Evolutionary conservation across 306 rosid species (phyloP), one percentile per base, ranked within the genome.

Genomic region (Sesbania bispinosa): DNA sequence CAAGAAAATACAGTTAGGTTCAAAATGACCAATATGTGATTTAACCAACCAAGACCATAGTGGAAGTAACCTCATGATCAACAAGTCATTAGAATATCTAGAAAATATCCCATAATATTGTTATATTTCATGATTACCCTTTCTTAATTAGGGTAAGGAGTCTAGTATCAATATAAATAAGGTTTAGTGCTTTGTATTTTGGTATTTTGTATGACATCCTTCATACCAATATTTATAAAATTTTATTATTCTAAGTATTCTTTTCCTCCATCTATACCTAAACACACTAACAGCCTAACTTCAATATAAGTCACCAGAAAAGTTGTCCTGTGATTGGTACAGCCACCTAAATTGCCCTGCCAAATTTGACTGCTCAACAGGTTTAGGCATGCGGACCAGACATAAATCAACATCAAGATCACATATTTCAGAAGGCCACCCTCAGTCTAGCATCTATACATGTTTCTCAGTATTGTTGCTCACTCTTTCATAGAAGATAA

Each of bases 41-140:
- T 20, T 42, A 75, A 67, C 53, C 15, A 72, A 67, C 61, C 64
- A 16, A 79, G 62, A 64, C 59, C 80, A 79, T 67, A 50, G 69
- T 65, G 39, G 69, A 69, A 61, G 33, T 50, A 79, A 55, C 24
- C 43, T 41, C 18, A 5, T 27, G 55, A 67, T 19, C 14, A 51
- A 64, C 33, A 50, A 63, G 3, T 53, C 15, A 52, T 29, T 7
- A 19, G 8, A 27, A 74, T 62, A 62, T 62, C 15, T 7, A 64
- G 38, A 38, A 63, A 14, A 52, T 15, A 41, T 63, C 13, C 5
- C 47, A 24, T 62, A 16, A 16, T 16, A 50, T 51, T 15, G 46
- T 23, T 27, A 52, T 38, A 46, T 20, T 58, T 58, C 59, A 42
- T 58, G 10, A 30, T 18, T 27, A 42, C 15, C n/a, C 27, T 27